Evolutionary conservation across 148 eudicot species (phyloP).

Genomic region (Beta vulgaris): DNA sequence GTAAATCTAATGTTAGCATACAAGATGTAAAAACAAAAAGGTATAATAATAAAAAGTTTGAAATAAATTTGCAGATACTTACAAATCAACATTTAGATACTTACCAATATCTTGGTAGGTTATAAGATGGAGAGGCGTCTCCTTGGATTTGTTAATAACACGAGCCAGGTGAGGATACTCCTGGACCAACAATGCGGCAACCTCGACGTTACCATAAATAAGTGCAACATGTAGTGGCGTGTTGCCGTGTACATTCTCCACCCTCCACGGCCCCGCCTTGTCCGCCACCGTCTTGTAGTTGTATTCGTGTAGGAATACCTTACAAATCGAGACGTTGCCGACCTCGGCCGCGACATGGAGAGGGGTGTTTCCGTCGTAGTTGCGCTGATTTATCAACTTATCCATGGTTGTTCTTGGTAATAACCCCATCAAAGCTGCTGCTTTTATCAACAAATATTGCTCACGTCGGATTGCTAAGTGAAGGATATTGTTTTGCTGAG

Average conservation of each 20-base stretch:
- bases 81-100: too few relatives aligned
- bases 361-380: neutral
- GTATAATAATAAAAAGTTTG: too few relatives aligned
- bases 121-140: slow-evolving; percentile 3
- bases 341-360: neutral
- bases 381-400: neutral
- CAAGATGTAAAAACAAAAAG: too few relatives aligned
- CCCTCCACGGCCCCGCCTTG: too few relatives aligned
- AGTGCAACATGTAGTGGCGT: slow-evolving; percentile 7
- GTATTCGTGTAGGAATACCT: neutral
- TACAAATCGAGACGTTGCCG: neutral
- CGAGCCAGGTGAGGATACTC: neutral
- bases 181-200: neutral
- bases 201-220: too few relatives aligned
- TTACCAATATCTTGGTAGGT: too few relatives aligned
- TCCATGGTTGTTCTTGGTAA: too few relatives aligned
- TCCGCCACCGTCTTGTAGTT: neutral
- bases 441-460: neutral
- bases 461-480: neutral
- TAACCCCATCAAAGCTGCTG: neutral
- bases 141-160: neutral
- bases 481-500: neutral
- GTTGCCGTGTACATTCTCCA: neutral
- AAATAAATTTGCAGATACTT: too few relatives aligned
- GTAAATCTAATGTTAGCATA: too few relatives aligned